phyloP scores from a whole-genome alignment of 768 basidiomycete species.

The Saitozyma sp. region DNA sequence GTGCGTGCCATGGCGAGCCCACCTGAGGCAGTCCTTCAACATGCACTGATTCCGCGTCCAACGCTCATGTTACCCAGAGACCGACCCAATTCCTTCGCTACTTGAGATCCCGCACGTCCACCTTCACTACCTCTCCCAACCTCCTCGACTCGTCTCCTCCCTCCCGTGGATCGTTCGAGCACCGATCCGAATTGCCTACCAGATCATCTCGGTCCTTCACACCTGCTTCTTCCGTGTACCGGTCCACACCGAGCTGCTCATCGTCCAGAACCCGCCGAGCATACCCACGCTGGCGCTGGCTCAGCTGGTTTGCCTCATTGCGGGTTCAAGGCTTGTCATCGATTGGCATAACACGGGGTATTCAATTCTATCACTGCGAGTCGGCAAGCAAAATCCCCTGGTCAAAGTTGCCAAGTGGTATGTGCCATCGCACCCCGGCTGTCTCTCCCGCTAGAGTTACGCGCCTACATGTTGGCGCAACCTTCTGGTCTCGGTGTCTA shows the following conservation, averaged over 20 bases:
- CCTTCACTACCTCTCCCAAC: slow-evolving; percentile 68
- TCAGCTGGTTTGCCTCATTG: slow-evolving; percentile 66
- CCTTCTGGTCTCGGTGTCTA: too few species aligned
- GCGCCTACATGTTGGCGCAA: too few species aligned
- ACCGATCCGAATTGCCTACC: slow-evolving; percentile 75
- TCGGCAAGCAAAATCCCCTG: slow-evolving; percentile 68
- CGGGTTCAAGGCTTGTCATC: slow-evolving; percentile 83
- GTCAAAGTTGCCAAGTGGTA: slow-evolving; percentile 76
- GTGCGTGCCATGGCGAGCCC: slow-evolving; percentile 55
- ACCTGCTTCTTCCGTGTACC: slow-evolving; percentile 65
- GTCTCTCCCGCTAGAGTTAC: too few species aligned
- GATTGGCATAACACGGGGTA: slow-evolving; percentile 99
- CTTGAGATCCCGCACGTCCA: slow-evolving; percentile 66
- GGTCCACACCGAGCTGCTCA: slow-evolving; percentile 66
- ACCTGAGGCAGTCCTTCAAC: neutral
- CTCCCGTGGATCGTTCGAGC: slow-evolving; percentile 62
- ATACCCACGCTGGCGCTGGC: slow-evolving; percentile 89
- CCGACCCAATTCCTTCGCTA: slow-evolving; percentile 72
- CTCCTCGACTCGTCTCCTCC: slow-evolving; percentile 57
- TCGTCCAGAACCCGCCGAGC: slow-evolving; percentile 97
- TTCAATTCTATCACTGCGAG: slow-evolving; percentile 79
- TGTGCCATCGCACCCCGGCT: slow-evolving; percentile 15
- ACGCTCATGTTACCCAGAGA: slow-evolving; percentile 59
- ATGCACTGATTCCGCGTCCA: too few species aligned
- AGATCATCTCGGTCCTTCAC: slow-evolving; percentile 65